Evolutionary conservation across 805 yeast genomes (phyloP).

Genomic region (Myxozyma mucilagina): DNA sequence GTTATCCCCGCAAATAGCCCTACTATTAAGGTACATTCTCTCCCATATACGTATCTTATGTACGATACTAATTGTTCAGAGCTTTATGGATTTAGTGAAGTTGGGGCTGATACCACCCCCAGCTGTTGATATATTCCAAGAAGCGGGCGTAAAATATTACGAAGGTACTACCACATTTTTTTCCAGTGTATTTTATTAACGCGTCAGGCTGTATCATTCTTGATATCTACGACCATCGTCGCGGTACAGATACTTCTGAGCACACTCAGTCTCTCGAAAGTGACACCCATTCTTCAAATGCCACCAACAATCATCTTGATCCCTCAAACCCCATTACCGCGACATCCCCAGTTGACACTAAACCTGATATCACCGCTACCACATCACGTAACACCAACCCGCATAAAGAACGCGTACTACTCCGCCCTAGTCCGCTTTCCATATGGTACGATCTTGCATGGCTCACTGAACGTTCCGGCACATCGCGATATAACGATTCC

Average conservation of each 20-base stretch:
- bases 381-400: slow-evolving; percentile 46
- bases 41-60: not conserved
- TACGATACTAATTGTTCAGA: slow-evolving; percentile 1
- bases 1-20: slow-evolving; percentile 79
- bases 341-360: not conserved
- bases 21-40: slow-evolving; percentile 54
- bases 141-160: slow-evolving; percentile 77
- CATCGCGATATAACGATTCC: slow-evolving; percentile 66
- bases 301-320: not conserved
- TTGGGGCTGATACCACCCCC: slow-evolving; percentile 85
- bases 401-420: slow-evolving; percentile 70
- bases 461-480: slow-evolving; percentile 73
- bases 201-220: slow-evolving; percentile 65
- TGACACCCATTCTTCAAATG: not conserved
- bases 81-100: slow-evolving; percentile 76
- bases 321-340: not conserved
- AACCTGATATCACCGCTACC: not conserved
- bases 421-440: slow-evolving; percentile 78
- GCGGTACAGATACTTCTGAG: slow-evolving; percentile 36
- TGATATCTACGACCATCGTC: slow-evolving; percentile 84
- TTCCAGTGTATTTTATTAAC: not conserved
- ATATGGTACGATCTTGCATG: slow-evolving; percentile 70
- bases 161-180: slow-evolving; percentile 50
- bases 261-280: not conserved
- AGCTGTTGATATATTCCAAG: slow-evolving; percentile 83